Conservation (phyloP, 2,329 filamentous ascomycete genomes). For the Bipolaris sorokiniana region DNA sequence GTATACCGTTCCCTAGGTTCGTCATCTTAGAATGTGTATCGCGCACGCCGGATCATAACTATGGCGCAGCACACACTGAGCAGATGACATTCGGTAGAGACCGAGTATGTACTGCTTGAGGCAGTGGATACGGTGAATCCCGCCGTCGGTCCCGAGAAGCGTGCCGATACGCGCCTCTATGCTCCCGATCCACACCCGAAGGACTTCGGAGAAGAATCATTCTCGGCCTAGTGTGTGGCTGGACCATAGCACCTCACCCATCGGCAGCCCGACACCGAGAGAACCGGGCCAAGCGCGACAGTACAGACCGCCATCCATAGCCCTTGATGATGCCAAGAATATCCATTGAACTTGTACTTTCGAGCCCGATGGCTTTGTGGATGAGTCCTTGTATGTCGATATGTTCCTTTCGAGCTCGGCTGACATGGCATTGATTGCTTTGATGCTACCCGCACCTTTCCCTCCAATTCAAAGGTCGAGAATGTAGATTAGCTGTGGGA, state of each 20-base stretch:
- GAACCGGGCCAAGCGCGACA: slow-evolving; percentile 1
- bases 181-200: background rate
- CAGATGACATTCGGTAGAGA: slow-evolving; percentile 7
- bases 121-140: slow-evolving; percentile 6
- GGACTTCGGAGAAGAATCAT: slow-evolving; percentile 1
- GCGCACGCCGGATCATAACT: slow-evolving; percentile 12
- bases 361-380: background rate
- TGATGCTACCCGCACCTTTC: too few species aligned
- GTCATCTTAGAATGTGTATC: slow-evolving; percentile 6
- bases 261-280: slow-evolving; percentile 3
- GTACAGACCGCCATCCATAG: slow-evolving; percentile 7
- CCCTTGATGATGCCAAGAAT: slow-evolving; percentile 9
- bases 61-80: slow-evolving; percentile 10
- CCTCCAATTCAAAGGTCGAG: background rate
- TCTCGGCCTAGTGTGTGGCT: slow-evolving; percentile 13
- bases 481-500: slow-evolving; percentile 1
- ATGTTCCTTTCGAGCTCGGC: background rate
- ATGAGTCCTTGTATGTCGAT: background rate
- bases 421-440: background rate
- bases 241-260: slow-evolving; percentile 4
- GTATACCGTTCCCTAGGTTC: background rate
- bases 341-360: background rate
- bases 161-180: slow-evolving; percentile 2
- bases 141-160: slow-evolving; percentile 2
- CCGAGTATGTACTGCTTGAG: background rate